Evolutionary conservation across 768 basidiomycete genomes (phyloP), one percentile per base, ranked within the genome.

Genomic region (Boletales sp.): DNA sequence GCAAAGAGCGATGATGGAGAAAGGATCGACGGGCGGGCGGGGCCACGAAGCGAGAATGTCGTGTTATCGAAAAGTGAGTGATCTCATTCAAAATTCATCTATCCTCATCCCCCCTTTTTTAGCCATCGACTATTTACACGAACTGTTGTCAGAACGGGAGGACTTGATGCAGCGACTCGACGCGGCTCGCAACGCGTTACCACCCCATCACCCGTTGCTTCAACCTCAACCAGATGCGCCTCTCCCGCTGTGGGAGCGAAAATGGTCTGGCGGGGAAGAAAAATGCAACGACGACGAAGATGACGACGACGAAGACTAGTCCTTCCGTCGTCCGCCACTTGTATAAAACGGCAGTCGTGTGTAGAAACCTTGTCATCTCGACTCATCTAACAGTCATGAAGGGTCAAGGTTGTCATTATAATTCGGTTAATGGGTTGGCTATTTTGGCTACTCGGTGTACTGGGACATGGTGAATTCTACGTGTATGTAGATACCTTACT

Each of bases 21-120:
- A 59, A 83, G 81, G 68, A 57, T 80, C 5, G 93, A 94, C 59
- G 92, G 93, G 11, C 74, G 94, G 25, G 88, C 90, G 0, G 94
- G 93, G 1, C 91, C 94, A 8, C 76, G 87, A 60, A 94, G 92
- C 65, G 93, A 95, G 71, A 90, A 91, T 51, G 81, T 94, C 40
- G 92, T 95, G 4, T 68, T 95, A 35, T 80, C 81, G 35, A 93
- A 94, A 70, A 91, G 93, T 94, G 62, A 60, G 90, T 53, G 1
- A 15, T 18, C 4, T 34, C 40, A 6, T 13, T 18, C 41, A 38
- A 25, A 33, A 28, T 48, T 32, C 44, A 13, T 31, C 43, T 49
- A 38, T 35, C 15, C 43, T 54, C 25, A 56, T 49, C 11, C 17
- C 7, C 34, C 34, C 15, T 3, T 39, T 34, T 44, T 4, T 56